Evolutionary conservation across 2,329 filamentous ascomycete genomes (phyloP).

Genomic region (Stenocarpella maydis): DNA sequence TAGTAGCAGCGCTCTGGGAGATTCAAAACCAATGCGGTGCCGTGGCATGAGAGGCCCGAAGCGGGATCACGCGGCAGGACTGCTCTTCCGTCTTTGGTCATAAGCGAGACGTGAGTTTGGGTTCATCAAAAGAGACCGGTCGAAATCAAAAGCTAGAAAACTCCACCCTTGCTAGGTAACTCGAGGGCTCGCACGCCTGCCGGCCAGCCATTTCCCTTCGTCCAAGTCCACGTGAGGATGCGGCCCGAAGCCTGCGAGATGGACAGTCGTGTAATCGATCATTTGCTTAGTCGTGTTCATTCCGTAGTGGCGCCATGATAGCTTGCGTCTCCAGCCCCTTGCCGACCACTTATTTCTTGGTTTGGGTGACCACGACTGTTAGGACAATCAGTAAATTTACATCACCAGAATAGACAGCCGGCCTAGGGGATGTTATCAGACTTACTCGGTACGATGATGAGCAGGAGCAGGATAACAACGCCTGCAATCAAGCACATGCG

Average conservation of each 20-base stretch:
- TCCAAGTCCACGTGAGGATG: conserved; percentile 2
- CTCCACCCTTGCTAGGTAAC: conserved; percentile 22
- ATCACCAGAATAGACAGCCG: neutral
- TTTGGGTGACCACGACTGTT: conserved; percentile 37
- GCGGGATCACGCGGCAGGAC: conserved; percentile 47
- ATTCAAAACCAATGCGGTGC: conserved; percentile 40
- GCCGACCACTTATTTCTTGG: neutral
- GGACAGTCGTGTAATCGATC: conserved; percentile 20
- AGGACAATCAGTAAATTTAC: neutral
- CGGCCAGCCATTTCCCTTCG: conserved; percentile 18
- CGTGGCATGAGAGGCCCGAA: conserved; percentile 43
- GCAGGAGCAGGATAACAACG: conserved; percentile 87
- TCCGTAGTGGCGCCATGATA: conserved; percentile 22
- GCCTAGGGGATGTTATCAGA: conserved; percentile 36
- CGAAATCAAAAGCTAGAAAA: conserved; percentile 33
- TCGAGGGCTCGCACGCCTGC: conserved; percentile 24
- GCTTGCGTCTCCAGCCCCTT: neutral
- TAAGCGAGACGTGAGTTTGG: conserved; percentile 32
- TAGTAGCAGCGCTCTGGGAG: conserved; percentile 33
- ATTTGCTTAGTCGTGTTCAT: conserved; percentile 29
- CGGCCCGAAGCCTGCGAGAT: conserved; percentile 25
- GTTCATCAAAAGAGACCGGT: conserved; percentile 30
- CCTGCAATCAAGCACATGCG: conserved; percentile 93
- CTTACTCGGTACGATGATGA: conserved; percentile 96
- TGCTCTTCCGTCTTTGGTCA: conserved; percentile 41